Evolutionary conservation across 495 filamentous ascomycete species (phyloP).

Genomic region (Tuber aestivum): DNA sequence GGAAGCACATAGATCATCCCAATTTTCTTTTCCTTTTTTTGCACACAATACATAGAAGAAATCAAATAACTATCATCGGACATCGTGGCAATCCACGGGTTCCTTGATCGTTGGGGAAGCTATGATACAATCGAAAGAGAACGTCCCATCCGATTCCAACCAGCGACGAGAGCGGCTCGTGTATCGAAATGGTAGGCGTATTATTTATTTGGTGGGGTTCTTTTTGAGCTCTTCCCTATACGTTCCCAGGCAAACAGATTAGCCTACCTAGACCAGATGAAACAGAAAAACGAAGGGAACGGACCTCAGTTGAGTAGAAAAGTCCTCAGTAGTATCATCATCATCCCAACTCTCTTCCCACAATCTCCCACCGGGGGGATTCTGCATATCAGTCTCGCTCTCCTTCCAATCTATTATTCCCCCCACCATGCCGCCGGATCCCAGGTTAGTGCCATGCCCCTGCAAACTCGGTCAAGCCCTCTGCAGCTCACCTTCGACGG

Average conservation of each 20-base stretch:
- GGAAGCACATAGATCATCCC: background rate
- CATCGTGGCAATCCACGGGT: background rate
- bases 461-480: background rate
- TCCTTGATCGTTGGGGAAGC: background rate
- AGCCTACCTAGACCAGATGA: constrained; percentile 7
- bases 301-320: constrained; percentile 89
- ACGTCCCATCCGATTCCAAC: constrained; percentile 7
- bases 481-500: constrained; percentile 72
- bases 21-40: background rate
- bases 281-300: constrained; percentile 15
- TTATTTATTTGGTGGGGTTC: constrained; percentile 41
- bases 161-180: background rate
- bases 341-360: constrained; percentile 99
- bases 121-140: background rate
- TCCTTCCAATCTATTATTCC: constrained; percentile 38
- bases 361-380: constrained; percentile 45
- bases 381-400: constrained; percentile 37
- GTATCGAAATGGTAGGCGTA: background rate
- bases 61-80: background rate
- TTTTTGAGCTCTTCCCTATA: constrained; percentile 92
- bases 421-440: background rate
- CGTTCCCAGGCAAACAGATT: constrained; percentile 13
- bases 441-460: constrained; percentile 43
- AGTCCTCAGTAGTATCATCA: constrained; percentile 94
- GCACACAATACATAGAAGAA: background rate